A percentile compares a stretch with the other conserved stretches of the same genome.
Conservation (phyloP, 805 yeast genomes). For the Candida qinlingensis region DNA sequence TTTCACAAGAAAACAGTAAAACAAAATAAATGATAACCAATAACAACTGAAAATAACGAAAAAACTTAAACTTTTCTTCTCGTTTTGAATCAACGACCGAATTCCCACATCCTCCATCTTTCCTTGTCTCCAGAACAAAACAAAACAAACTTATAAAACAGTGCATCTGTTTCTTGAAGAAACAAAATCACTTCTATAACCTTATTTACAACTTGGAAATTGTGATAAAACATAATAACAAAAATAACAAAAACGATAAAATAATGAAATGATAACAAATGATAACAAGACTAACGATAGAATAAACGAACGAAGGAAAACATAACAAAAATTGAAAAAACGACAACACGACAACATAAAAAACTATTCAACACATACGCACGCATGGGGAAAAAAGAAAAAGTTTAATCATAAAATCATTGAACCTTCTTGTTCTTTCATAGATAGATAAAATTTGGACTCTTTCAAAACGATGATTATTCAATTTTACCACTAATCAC, state of each 20-base stretch:
- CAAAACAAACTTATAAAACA: neutral
- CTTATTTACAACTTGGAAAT: too few species aligned
- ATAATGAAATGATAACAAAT: neutral
- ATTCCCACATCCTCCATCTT: neutral
- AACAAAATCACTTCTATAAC: too few species aligned
- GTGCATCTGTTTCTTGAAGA: too few species aligned
- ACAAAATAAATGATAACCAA: neutral
- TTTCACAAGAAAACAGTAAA: neutral
- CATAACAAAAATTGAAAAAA: neutral
- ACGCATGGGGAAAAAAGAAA: neutral
- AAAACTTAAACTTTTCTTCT: neutral
- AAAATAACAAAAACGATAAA: neutral
- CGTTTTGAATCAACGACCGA: neutral
- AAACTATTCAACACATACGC: neutral
- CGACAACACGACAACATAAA: too few species aligned
- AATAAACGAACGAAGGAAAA: too few species aligned
- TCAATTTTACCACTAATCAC: slow-evolving; percentile 24
- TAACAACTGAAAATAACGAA: slow-evolving; percentile 1
- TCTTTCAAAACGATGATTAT: slow-evolving; percentile 1
- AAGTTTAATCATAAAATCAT: neutral
- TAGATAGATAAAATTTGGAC: too few species aligned
- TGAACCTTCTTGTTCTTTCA: neutral
- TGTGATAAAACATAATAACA: too few species aligned
- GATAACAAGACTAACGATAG: neutral
- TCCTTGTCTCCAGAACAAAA: neutral